Conservation (phyloP, 139 green algal species). For the Chlorella sp. region DNA sequence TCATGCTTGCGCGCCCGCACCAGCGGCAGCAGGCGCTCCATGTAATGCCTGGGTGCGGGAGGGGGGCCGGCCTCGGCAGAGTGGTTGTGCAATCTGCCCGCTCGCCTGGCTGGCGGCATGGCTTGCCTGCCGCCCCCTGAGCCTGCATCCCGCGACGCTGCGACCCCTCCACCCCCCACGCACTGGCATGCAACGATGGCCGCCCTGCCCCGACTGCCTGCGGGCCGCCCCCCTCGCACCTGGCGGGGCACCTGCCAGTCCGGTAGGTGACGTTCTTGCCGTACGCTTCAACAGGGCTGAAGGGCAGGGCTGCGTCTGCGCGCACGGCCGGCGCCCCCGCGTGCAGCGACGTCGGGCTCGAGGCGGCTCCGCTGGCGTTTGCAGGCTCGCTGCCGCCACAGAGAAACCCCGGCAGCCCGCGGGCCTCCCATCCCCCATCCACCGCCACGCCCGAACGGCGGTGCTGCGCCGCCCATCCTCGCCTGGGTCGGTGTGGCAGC, state of each 20-base stretch:
- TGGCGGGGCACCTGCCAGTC: conserved; percentile 15
- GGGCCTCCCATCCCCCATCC: conserved; percentile 39
- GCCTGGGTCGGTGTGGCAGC: conserved; percentile 26
- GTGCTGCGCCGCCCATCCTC: neutral
- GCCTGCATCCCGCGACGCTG: neutral
- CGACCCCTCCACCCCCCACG: neutral
- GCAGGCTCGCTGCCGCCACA: too few species aligned
- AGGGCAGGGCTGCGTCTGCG: conserved; percentile 47
- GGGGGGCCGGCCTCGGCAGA: neutral
- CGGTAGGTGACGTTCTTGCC: conserved; percentile 52
- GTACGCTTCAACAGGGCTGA: conserved; percentile 55
- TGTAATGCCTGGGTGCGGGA: conserved; percentile 18
- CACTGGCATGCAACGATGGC: neutral
- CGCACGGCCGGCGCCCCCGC: too few species aligned
- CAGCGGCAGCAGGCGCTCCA: conserved; percentile 19
- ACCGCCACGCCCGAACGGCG: neutral
- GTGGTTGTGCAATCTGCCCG: neutral
- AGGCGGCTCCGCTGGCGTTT: too few species aligned
- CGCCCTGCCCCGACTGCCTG: too few species aligned
- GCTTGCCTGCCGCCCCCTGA: neutral
- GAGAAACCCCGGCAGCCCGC: too few species aligned
- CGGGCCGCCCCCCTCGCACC: too few species aligned
- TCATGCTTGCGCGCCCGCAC: neutral
- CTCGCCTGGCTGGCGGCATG: neutral
- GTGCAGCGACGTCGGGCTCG: too few species aligned